Conservation (phyloP, 768 basidiomycete genomes). For the Suillus alpinus region DNA sequence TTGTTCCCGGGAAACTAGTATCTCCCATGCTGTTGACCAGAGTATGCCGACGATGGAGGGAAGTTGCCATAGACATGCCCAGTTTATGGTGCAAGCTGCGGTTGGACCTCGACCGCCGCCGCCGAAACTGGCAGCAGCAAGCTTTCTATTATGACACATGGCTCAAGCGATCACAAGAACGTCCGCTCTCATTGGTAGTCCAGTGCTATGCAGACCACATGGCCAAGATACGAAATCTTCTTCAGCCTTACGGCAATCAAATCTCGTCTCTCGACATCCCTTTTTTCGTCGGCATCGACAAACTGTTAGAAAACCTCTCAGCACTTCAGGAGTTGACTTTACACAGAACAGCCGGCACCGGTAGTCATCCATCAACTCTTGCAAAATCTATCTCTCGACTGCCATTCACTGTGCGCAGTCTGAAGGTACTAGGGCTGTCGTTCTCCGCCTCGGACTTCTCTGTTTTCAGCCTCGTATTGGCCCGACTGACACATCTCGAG, state of each 20-base stretch:
- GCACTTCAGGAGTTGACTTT: constrained; percentile 21
- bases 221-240: not conserved
- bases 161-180: constrained; percentile 9
- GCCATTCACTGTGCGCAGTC: constrained; percentile 8
- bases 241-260: constrained; percentile 18
- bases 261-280: constrained; percentile 2
- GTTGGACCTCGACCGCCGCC: constrained; percentile 13
- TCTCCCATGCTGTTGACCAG: too few species aligned
- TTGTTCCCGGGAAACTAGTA: too few species aligned
- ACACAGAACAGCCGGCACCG: not conserved
- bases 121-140: constrained; percentile 22
- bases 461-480: constrained; percentile 14
- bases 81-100: constrained; percentile 40
- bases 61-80: constrained; percentile 36
- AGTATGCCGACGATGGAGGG: constrained; percentile 33
- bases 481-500: constrained; percentile 14
- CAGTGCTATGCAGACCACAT: not conserved
- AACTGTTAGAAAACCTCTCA: constrained; percentile 12
- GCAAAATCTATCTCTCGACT: constrained; percentile 6
- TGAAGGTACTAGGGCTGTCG: constrained; percentile 6
- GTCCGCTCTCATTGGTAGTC: constrained; percentile 18
- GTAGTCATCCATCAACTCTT: constrained; percentile 1
- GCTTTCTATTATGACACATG: constrained; percentile 9
- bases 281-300: not conserved
- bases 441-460: constrained; percentile 1